These are phyloP conservation scores for Zygosaccharomyces lentus DNA, from an alignment of 805 yeast genomes.

Conservation along the genomic window DNA sequence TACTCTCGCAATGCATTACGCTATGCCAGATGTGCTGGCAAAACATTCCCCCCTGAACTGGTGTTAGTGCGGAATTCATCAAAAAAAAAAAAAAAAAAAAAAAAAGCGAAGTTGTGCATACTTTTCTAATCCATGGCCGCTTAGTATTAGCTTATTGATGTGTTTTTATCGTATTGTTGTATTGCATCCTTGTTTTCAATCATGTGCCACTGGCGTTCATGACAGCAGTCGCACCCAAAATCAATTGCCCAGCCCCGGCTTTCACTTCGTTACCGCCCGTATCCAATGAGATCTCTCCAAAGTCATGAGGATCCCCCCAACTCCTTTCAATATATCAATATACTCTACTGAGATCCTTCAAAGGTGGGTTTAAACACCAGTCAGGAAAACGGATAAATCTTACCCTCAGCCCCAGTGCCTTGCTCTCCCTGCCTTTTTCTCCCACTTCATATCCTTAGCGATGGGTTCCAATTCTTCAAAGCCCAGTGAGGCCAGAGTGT, in stretches of 20 bases:
- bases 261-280: background rate
- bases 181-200: too few relatives aligned
- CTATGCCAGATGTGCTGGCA: too few relatives aligned
- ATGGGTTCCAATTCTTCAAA: constrained; percentile 63
- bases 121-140: too few relatives aligned
- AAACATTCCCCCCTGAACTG: too few relatives aligned
- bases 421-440: too few relatives aligned
- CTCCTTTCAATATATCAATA: constrained; percentile 1
- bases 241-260: background rate
- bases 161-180: too few relatives aligned
- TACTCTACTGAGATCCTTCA: background rate
- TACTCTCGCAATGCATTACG: too few relatives aligned
- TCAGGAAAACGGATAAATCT: background rate
- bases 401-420: background rate
- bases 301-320: background rate
- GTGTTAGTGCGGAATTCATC: too few relatives aligned
- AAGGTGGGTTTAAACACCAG: constrained; percentile 2
- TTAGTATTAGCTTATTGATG: too few relatives aligned
- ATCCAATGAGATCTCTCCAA: constrained; percentile 5
- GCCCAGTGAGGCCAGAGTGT: constrained; percentile 58
- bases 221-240: background rate
- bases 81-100: too few relatives aligned
- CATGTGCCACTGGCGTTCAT: too few relatives aligned
- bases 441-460: background rate
- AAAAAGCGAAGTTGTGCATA: too few relatives aligned